Conservation (phyloP, 768 basidiomycete species). For the Auriculariales sp. region DNA sequence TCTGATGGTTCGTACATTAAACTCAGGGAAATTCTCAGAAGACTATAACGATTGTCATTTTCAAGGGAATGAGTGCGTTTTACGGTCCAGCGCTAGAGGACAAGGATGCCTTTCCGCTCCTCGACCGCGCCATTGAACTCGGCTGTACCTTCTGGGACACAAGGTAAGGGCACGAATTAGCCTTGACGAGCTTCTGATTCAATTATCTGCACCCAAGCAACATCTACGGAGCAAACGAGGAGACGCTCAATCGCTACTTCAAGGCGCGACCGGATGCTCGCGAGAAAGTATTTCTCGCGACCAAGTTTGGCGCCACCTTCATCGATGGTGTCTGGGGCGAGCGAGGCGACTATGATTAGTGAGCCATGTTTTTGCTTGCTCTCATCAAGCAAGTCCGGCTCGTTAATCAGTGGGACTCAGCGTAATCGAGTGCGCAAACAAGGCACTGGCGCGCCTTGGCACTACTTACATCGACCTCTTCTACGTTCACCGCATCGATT, state of each 20-base stretch:
- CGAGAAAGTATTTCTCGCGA: constrained; percentile 10
- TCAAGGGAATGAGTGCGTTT: not conserved
- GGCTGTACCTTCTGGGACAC: not conserved
- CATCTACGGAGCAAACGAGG: too few relatives aligned
- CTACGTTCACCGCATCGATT: constrained; percentile 11
- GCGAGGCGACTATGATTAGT: not conserved
- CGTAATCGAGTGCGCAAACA: not conserved
- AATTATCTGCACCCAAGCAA: too few relatives aligned
- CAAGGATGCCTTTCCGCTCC: not conserved
- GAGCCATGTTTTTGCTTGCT: too few relatives aligned
- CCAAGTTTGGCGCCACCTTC: constrained; percentile 8
- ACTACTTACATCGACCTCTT: constrained; percentile 10
- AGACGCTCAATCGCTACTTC: not conserved
- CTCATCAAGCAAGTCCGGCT: not conserved
- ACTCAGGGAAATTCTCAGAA: too few relatives aligned
- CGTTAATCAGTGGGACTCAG: too few relatives aligned
- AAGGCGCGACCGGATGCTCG: constrained; percentile 3
- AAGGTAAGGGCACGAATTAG: not conserved
- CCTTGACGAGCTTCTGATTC: too few relatives aligned
- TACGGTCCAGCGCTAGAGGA: not conserved
- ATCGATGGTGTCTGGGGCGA: not conserved
- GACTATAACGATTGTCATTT: too few relatives aligned
- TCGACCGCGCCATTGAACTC: not conserved
- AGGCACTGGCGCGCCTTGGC: constrained; percentile 7
- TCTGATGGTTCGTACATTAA: too few relatives aligned